Percentiles rank a stretch among this genome's conserved stretches.
These are phyloP conservation scores for Chaetomiaceae sp. DNA, from an alignment of 2,329 filamentous ascomycete genomes.

Conservation along the genomic window DNA sequence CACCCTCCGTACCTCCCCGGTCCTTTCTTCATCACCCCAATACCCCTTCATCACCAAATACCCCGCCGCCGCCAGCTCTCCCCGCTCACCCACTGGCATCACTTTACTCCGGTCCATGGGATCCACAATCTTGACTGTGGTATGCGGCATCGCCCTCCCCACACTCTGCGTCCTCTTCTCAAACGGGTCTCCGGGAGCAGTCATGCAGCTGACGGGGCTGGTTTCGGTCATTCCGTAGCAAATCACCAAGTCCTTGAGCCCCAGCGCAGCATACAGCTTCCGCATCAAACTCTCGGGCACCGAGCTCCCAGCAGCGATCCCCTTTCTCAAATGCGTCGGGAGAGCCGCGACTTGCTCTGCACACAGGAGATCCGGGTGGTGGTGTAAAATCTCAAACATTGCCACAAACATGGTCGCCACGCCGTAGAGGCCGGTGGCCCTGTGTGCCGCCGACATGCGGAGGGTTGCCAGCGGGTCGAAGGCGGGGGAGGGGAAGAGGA, in stretches of 20 bases:
- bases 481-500: conserved; percentile 81
- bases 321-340: conserved; percentile 61
- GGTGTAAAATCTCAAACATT: conserved; percentile 67
- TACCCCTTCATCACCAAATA: conserved; percentile 92
- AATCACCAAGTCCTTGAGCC: conserved; percentile 78
- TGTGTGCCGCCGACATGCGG: conserved; percentile 47
- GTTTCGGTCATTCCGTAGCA: conserved; percentile 98
- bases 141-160: conserved; percentile 79
- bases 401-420: conserved; percentile 94
- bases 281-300: conserved; percentile 80
- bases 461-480: conserved; percentile 77
- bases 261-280: conserved; percentile 66
- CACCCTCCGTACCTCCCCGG: conserved; percentile 57
- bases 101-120: conserved; percentile 54
- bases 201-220: conserved; percentile 74
- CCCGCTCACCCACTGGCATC: conserved; percentile 61
- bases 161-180: conserved; percentile 70
- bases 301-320: conserved; percentile 84
- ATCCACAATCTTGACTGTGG: conserved; percentile 70
- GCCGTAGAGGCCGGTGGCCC: conserved; percentile 69
- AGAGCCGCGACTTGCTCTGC: conserved; percentile 23
- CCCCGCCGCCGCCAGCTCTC: conserved; percentile 78
- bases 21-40: conserved; percentile 68
- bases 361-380: conserved; percentile 39
- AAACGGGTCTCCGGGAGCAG: conserved; percentile 68